These are phyloP conservation scores for Cystofilobasidium ferigula DNA, from an alignment of 768 basidiomycete species.

Conservation along the genomic window DNA sequence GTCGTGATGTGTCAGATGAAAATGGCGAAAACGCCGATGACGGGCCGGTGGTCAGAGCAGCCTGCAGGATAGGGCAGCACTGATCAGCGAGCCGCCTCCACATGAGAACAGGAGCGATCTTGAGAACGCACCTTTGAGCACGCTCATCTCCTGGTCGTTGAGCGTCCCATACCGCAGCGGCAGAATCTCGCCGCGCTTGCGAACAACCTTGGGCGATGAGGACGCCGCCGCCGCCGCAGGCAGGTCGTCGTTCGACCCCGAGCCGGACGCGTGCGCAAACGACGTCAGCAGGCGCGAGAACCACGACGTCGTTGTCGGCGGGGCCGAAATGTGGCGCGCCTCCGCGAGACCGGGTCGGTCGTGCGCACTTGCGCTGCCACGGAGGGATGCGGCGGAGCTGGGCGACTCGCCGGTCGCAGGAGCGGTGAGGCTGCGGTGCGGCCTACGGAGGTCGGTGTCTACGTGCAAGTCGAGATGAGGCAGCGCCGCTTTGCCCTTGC, in stretches of 20 bases:
- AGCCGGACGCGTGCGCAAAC: background rate
- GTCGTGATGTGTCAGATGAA: slow-evolving; percentile 19
- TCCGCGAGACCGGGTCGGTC: background rate
- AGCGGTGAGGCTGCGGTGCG: background rate
- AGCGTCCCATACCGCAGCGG: slow-evolving; percentile 21
- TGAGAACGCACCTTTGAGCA: slow-evolving; percentile 9
- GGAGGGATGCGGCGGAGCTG: background rate
- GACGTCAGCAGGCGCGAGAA: slow-evolving; percentile 16
- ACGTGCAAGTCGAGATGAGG: slow-evolving; percentile 10
- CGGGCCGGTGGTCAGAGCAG: slow-evolving; percentile 12
- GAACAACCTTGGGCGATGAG: background rate
- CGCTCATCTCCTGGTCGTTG: slow-evolving; percentile 17
- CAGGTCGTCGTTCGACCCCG: background rate
- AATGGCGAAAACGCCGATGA: slow-evolving; percentile 13
- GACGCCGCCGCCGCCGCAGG: background rate
- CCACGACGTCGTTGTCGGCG: background rate
- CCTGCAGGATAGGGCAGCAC: background rate
- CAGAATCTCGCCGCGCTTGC: slow-evolving; percentile 15
- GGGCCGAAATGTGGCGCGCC: background rate
- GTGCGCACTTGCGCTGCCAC: background rate
- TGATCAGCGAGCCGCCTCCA: background rate
- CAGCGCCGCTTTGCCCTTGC: background rate
- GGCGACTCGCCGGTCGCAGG: background rate
- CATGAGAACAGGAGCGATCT: background rate
- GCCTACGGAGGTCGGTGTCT: background rate